phyloP scores from a whole-genome alignment of 352 stramenopile species.

The Phytophthora constricta region DNA sequence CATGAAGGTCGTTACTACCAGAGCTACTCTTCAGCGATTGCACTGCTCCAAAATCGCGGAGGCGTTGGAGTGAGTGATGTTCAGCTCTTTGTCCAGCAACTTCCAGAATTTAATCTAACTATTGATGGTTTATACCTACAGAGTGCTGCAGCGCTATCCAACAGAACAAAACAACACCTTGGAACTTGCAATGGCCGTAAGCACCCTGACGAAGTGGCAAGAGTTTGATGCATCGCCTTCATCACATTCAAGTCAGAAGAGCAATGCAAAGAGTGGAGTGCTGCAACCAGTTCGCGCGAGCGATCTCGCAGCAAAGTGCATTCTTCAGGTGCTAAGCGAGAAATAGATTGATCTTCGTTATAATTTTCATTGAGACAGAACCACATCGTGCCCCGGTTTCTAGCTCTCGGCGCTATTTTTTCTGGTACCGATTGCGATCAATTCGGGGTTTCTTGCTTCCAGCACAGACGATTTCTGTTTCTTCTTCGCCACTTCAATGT shows the following conservation, averaged over 20 bases:
- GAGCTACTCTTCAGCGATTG: constrained; percentile 75
- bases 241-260: neutral
- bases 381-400: too few relatives aligned
- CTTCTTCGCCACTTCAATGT: too few relatives aligned
- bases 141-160: constrained; percentile 15
- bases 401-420: too few relatives aligned
- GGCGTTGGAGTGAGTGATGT: constrained; percentile 30
- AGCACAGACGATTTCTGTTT: too few relatives aligned
- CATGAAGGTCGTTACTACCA: constrained; percentile 50
- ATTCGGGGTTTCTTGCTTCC: too few relatives aligned
- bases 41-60: constrained; percentile 45
- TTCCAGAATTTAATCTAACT: neutral
- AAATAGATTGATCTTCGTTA: constrained; percentile 5
- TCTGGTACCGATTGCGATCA: too few relatives aligned
- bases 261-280: neutral
- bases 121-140: constrained; percentile 11
- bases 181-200: constrained; percentile 38
- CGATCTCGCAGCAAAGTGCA: constrained; percentile 49
- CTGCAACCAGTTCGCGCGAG: constrained; percentile 45
- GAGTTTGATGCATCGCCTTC: neutral
- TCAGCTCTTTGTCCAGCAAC: too few relatives aligned
- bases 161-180: constrained; percentile 6
- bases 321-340: constrained; percentile 30
- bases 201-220: constrained; percentile 42
- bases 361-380: too few relatives aligned